phyloP scores from a whole-genome alignment of 805 yeast genomes.

The Phaffomyces antillensis region DNA sequence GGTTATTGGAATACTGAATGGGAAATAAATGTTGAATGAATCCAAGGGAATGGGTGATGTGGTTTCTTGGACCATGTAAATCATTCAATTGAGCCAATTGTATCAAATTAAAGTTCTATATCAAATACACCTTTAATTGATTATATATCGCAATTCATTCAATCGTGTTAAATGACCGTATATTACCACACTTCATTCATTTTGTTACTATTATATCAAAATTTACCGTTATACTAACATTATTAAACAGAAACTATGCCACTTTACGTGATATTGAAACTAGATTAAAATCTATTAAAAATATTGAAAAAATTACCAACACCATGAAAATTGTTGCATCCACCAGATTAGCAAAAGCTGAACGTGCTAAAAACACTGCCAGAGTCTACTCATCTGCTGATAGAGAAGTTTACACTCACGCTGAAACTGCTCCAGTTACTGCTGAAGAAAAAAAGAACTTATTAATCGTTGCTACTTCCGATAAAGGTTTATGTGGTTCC shows the following conservation, averaged over 20 bases:
- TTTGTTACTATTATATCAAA: too few relatives aligned
- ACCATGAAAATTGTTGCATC: slow-evolving; percentile 99
- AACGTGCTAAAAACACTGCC: slow-evolving; percentile 85
- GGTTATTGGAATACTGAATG: neutral
- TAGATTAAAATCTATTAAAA: slow-evolving; percentile 96
- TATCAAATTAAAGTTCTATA: neutral
- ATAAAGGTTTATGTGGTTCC: slow-evolving; percentile 98
- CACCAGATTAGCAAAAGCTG: slow-evolving; percentile 92
- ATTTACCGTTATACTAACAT: slow-evolving; percentile 12
- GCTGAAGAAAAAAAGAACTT: slow-evolving; percentile 55
- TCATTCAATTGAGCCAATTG: neutral
- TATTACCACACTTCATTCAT: too few relatives aligned
- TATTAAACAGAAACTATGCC: slow-evolving; percentile 78
- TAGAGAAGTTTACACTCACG: slow-evolving; percentile 66
- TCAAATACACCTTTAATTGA: too few relatives aligned
- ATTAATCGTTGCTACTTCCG: slow-evolving; percentile 85
- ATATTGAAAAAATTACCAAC: slow-evolving; percentile 98
- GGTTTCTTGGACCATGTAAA: neutral
- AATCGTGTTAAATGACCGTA: too few relatives aligned
- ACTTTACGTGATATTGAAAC: slow-evolving; percentile 97
- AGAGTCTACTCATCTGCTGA: slow-evolving; percentile 81
- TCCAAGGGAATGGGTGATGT: neutral
- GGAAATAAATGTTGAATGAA: neutral
- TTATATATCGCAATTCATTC: too few relatives aligned
- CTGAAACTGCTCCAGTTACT: slow-evolving; percentile 64